Evolutionary conservation across 345 rosid species (phyloP).

Genomic region (Nasturtium officinale): DNA sequence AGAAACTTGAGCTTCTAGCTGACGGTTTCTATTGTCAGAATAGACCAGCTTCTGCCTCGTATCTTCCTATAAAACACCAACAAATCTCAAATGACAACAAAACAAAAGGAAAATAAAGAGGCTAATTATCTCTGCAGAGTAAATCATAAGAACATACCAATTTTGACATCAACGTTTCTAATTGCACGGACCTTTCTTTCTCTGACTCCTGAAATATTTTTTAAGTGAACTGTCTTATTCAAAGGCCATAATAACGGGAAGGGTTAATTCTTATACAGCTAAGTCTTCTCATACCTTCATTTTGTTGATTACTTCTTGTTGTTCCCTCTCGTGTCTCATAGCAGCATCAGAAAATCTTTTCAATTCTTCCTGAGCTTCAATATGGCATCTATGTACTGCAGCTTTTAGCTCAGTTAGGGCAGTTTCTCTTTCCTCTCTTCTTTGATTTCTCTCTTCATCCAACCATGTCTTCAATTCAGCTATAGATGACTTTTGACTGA

Average conservation of each 20-base stretch:
- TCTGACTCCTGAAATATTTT: conserved; percentile 63
- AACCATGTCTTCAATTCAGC: conserved; percentile 69
- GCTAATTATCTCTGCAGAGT: conserved; percentile 7
- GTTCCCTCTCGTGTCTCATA: conserved; percentile 67
- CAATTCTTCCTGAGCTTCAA: conserved; percentile 74
- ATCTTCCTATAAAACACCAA: conserved; percentile 64
- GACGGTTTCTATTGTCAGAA: conserved; percentile 88
- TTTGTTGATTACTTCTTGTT: conserved; percentile 78
- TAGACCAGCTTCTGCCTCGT: conserved; percentile 79
- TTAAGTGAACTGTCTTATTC: conserved; percentile 30
- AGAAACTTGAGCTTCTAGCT: conserved; percentile 78
- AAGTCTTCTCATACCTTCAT: conserved; percentile 62
- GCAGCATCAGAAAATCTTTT: conserved; percentile 67
- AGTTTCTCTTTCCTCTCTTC: conserved; percentile 78
- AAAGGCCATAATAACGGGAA: conserved; percentile 19
- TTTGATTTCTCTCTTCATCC: conserved; percentile 83
- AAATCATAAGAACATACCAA: conserved; percentile 55
- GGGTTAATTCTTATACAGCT: conserved; percentile 14
- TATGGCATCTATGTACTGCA: conserved; percentile 77
- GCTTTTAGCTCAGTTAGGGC: conserved; percentile 71
- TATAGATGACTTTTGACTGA: conserved; percentile 81
- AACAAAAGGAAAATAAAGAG: not conserved
- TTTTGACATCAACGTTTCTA: conserved; percentile 77
- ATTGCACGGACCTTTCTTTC: conserved; percentile 72
- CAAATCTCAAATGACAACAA: conserved; percentile 17